Percentiles rank a stretch among this genome's conserved stretches.
These are phyloP conservation scores for Nicotiana benthamiana DNA, from an alignment of 257 asterid species.

Conservation along the genomic window DNA sequence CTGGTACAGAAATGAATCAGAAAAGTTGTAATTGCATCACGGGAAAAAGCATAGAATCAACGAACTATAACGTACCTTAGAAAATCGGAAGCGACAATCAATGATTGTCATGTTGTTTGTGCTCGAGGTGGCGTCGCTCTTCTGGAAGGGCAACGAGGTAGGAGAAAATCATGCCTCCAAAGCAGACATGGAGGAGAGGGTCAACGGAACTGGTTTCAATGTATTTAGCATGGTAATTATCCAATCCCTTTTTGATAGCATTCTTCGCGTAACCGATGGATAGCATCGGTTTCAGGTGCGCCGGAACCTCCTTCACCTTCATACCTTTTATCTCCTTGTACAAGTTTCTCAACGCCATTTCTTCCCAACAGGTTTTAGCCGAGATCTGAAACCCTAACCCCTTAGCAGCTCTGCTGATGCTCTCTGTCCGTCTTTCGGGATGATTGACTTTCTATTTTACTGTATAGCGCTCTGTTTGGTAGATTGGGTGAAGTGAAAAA, in stretches of 20 bases:
- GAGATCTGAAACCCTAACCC: conserved; percentile 21
- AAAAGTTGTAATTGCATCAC: background rate
- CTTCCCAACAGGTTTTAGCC: background rate
- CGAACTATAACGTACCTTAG: background rate
- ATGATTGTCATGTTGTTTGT: conserved; percentile 41
- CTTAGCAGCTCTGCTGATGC: background rate
- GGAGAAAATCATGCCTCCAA: conserved; percentile 78
- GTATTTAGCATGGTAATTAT: conserved; percentile 65
- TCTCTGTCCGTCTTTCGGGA: background rate
- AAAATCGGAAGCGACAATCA: background rate
- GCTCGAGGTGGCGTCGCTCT: conserved; percentile 96
- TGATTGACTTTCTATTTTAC: background rate
- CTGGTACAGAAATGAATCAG: background rate
- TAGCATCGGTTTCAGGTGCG: conserved; percentile 59
- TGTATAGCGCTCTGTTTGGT: background rate
- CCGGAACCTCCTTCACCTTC: conserved; percentile 81
- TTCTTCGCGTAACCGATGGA: conserved; percentile 35
- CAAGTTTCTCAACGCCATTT: conserved; percentile 66
- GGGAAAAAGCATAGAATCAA: background rate
- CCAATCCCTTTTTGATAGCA: conserved; percentile 39
- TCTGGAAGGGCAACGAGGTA: conserved; percentile 91
- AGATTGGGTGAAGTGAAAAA: background rate
- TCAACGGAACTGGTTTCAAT: conserved; percentile 59
- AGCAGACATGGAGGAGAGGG: conserved; percentile 70
- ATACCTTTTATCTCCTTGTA: conserved; percentile 66